Base-by-base conservation (phyloP, 306 rosid species). In the Quercus engelmannii region DNA sequence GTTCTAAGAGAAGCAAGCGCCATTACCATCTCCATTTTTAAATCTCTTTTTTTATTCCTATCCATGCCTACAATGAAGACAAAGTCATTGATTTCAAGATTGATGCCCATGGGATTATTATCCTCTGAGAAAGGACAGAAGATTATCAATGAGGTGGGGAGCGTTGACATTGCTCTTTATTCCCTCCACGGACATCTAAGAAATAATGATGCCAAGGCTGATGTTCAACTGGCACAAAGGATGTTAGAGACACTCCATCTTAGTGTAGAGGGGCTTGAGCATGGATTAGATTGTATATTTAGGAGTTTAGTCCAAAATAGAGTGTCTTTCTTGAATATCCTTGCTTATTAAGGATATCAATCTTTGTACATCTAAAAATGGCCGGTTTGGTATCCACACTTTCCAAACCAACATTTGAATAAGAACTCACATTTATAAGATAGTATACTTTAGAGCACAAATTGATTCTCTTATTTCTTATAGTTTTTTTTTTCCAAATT, bases 261-360 rank as follows among this genome's bases (percentile, higher is more conserved):
- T 78, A 63, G 73, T 58, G 52, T 90, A 78, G 88, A 78, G 59
- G 84, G 87, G 1, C 54, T 91, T 14, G 94, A 92, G 69, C 68
- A 83, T 64, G 88, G 87, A 76, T 83, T 91, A 73, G 92, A 87
- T 52, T 79, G 80, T 80, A 57, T 91, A n/a, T 89, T 88, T 77
- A 90, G 91, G 84, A 83, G 94, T 82, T 68, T 91, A 63, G 88
- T 91, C 3, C 87, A 89, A 79, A 85, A 92, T 51, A 92, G 97
- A 86, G 99, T 95, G 78, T 87, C 83, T 10, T 88, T 90, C 51
- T 82, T 95, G 26, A 92, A 92, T 76, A 85, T 94, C 83, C 81
- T 88, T 4, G 75, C 88, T 38, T 86, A 90, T 69, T 91, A 70
- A 31, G 11, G 35, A 20, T 14, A 20, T 23, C 59, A 31, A 10